Conservation (phyloP, 768 basidiomycete species). For the Cystofilobasidium capitatum region DNA sequence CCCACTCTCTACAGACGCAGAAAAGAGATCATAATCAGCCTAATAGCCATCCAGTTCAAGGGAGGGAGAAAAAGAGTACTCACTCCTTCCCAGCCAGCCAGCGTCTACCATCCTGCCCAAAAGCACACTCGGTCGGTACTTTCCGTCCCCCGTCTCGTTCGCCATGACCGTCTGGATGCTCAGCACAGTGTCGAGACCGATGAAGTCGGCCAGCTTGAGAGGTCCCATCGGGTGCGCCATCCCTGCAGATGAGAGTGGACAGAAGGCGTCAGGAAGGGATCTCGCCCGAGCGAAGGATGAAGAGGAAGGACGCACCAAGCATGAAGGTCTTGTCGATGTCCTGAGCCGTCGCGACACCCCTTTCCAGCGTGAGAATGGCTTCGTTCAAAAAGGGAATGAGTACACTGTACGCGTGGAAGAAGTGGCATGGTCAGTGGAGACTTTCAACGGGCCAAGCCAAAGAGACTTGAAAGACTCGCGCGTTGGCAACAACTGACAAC, state of each 20-base stretch:
- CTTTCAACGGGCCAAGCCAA: neutral
- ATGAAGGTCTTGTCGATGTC: slow-evolving; percentile 92
- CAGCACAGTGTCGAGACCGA: slow-evolving; percentile 94
- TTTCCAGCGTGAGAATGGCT: slow-evolving; percentile 88
- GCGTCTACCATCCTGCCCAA: slow-evolving; percentile 95
- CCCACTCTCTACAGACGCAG: slow-evolving; percentile 41
- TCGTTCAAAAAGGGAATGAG: slow-evolving; percentile 98
- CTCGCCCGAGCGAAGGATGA: neutral
- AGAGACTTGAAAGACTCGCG: slow-evolving; percentile 36
- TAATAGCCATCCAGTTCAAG: neutral
- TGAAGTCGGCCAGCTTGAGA: slow-evolving; percentile 43
- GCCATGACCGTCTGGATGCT: slow-evolving; percentile 83
- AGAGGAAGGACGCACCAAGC: slow-evolving; percentile 56
- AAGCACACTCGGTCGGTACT: slow-evolving; percentile 83
- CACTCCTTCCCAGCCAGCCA: slow-evolving; percentile 82
- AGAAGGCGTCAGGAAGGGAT: neutral
- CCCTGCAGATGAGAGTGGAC: neutral
- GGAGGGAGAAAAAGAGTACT: neutral
- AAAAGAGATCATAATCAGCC: neutral
- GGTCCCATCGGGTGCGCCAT: slow-evolving; percentile 88
- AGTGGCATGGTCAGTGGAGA: neutral
- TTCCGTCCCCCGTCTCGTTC: slow-evolving; percentile 79
- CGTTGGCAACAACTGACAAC: slow-evolving; percentile 53
- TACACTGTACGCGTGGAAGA: slow-evolving; percentile 34
- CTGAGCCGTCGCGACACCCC: slow-evolving; percentile 84